phyloP scores from a whole-genome alignment of 306 rosid species.

The Spatholobus suberectus region DNA sequence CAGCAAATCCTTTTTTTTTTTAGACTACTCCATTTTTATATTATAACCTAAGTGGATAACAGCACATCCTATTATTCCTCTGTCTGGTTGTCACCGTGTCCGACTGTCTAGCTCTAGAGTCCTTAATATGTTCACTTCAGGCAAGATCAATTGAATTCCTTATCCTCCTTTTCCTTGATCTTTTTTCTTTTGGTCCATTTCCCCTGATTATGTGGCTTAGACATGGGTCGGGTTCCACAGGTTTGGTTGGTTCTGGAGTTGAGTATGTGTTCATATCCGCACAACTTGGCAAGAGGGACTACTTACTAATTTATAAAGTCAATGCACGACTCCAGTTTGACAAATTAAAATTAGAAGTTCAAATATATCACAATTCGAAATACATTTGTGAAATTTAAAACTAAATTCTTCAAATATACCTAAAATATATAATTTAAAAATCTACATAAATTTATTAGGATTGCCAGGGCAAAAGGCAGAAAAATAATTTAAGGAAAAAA shows the following conservation, averaged over 20 bases:
- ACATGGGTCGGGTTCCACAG: too few species aligned
- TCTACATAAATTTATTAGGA: neutral
- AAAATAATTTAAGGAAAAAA: neutral
- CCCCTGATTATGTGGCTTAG: neutral
- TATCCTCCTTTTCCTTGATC: too few species aligned
- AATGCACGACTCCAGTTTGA: neutral
- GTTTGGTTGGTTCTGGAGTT: too few species aligned
- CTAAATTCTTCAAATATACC: neutral
- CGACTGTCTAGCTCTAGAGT: too few species aligned
- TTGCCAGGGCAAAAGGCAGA: neutral
- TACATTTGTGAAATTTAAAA: neutral
- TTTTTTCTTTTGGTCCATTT: neutral
- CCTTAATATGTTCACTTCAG: too few species aligned
- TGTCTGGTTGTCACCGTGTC: neutral
- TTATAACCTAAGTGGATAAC: neutral
- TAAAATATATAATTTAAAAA: neutral
- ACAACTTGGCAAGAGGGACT: too few species aligned
- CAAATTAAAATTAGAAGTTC: neutral
- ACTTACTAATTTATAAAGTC: neutral
- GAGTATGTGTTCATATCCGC: too few species aligned
- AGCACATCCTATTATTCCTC: neutral
- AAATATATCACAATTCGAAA: neutral
- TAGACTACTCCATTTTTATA: neutral
- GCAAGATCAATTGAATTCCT: too few species aligned
- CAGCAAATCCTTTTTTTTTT: too few species aligned